A percentile compares a stretch with the other conserved stretches of the same genome.
These are phyloP conservation scores for Ganoderma lucidum DNA, from an alignment of 1,284 basidiomycete genomes.

Conservation along the genomic window DNA sequence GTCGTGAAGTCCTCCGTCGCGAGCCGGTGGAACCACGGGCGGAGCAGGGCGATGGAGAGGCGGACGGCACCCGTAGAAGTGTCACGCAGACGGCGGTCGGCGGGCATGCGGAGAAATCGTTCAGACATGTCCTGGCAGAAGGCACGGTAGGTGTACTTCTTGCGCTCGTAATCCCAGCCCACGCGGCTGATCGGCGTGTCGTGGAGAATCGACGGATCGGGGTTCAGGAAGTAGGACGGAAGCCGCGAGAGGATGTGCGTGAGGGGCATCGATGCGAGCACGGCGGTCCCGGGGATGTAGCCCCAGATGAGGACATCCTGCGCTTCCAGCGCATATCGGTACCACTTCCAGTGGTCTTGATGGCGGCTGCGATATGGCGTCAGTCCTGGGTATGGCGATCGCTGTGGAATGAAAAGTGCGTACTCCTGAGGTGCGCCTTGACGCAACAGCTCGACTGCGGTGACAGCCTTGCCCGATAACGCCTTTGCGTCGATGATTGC, in stretches of 20 bases:
- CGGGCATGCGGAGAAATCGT: slow-evolving; percentile 61
- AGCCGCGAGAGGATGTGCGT: slow-evolving; percentile 66
- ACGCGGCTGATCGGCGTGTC: slow-evolving; percentile 54
- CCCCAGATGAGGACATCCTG: slow-evolving; percentile 78
- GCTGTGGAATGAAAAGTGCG: slow-evolving; percentile 36
- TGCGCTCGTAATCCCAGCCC: slow-evolving; percentile 66
- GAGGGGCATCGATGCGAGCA: slow-evolving; percentile 74
- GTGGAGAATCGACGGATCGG: slow-evolving; percentile 46
- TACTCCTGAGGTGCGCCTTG: slow-evolving; percentile 61
- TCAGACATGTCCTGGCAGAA: slow-evolving; percentile 76
- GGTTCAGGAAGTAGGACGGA: slow-evolving; percentile 72
- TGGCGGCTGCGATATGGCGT: slow-evolving; percentile 54
- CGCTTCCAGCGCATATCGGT: slow-evolving; percentile 73
- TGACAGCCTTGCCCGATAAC: slow-evolving; percentile 63
- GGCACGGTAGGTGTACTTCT: slow-evolving; percentile 67
- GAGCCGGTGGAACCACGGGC: slow-evolving; percentile 68
- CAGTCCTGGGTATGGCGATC: not conserved
- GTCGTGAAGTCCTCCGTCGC: slow-evolving; percentile 57
- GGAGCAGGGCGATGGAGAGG: slow-evolving; percentile 69
- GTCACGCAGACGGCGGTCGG: slow-evolving; percentile 65
- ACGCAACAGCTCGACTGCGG: slow-evolving; percentile 67
- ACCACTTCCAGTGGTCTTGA: slow-evolving; percentile 76
- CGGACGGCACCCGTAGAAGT: slow-evolving; percentile 71
- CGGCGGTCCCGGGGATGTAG: slow-evolving; percentile 67
- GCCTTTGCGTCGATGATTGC: slow-evolving; percentile 76